Evolutionary conservation across 2,329 filamentous ascomycete species (phyloP), one percentile per base, ranked within the genome.

Genomic region (Penicillium digitatum): DNA sequence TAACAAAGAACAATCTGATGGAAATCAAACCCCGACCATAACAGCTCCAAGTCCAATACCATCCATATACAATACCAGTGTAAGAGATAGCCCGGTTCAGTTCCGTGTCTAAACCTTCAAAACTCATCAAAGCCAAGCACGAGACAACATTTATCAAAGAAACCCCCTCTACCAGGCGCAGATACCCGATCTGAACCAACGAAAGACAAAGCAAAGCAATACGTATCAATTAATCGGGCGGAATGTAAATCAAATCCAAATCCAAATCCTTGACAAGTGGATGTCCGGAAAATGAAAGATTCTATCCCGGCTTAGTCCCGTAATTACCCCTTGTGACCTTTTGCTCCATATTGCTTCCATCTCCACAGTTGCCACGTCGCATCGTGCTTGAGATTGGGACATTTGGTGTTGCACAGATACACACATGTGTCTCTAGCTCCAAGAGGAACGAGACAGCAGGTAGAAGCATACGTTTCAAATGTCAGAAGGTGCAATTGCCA

Each of bases 51-150:
- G 24, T 20, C 46, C 32, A 44, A 32, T 38, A 44, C 32, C 20
- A 44, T 54, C 51, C 39, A 26, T 55, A 38, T 45, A 45, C 45
- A 34, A 40, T 45, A 51, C 27, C 46, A 38, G 34, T 34, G 26
- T 29, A 51, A 51, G 50, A 49, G 27, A 50, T 34, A 40, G 35
- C 34, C 52, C 27, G 29, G 43, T 39, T 18, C 42, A 39, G 26
- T 38, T 46, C 39, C 47, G 8, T 40, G 39, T 32, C 27, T 11
- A 20, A 45, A 45, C 24, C 14, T 26, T 27, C 27, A 37, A 51
- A 51, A 45, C 16, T 32, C 18, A 45, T 18, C 22, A 32, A 24
- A 51, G 10, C 27, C n/a, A 24, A 37, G 43, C 20, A 38, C 40
- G 10, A 24, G 29, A 40, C 12, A 12, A 40, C 27, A 34, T 32